Percentiles rank a stretch among this genome's conserved stretches.
These are phyloP conservation scores for Hypoxylon sp. DNA, from an alignment of 2,329 filamentous ascomycete species.

Conservation along the genomic window DNA sequence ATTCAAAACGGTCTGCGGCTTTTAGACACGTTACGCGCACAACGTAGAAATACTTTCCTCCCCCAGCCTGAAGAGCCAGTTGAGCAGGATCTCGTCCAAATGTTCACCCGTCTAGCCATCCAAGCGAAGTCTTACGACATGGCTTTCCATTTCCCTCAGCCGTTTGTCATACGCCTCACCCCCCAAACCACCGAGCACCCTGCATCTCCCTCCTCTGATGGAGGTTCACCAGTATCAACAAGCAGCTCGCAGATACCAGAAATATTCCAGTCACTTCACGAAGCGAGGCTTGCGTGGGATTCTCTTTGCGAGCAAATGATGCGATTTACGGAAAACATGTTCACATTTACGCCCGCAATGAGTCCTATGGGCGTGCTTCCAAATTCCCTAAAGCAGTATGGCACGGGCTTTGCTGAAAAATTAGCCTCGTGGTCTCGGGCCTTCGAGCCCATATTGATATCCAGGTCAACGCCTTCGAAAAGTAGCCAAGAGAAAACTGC, in stretches of 20 bases:
- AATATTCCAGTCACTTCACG: slow-evolving; percentile 65
- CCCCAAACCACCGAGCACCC: slow-evolving; percentile 56
- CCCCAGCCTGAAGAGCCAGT: slow-evolving; percentile 64
- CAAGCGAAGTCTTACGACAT: slow-evolving; percentile 78
- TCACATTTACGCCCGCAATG: slow-evolving; percentile 61
- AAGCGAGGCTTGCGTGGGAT: slow-evolving; percentile 72
- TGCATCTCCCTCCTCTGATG: slow-evolving; percentile 62
- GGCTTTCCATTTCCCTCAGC: slow-evolving; percentile 76
- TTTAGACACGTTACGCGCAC: slow-evolving; percentile 67
- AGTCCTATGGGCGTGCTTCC: slow-evolving; percentile 70
- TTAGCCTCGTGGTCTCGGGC: slow-evolving; percentile 70
- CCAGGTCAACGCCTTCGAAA: slow-evolving; percentile 64
- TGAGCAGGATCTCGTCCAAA: slow-evolving; percentile 72
- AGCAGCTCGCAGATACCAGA: slow-evolving; percentile 59
- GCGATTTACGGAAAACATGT: slow-evolving; percentile 71
- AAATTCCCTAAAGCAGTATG: slow-evolving; percentile 63
- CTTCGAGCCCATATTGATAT: slow-evolving; percentile 69
- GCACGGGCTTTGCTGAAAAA: slow-evolving; percentile 63
- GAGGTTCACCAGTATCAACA: slow-evolving; percentile 59
- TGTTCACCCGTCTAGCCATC: slow-evolving; percentile 75
- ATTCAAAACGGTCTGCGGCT: slow-evolving; percentile 72
- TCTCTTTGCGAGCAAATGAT: slow-evolving; percentile 69
- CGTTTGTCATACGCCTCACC: slow-evolving; percentile 70
- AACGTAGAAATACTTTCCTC: slow-evolving; percentile 60
- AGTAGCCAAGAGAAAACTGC: slow-evolving; percentile 71